Evolutionary conservation across 306 rosid genomes (phyloP).

Genomic region (peach (Prunus persica)): DNA sequence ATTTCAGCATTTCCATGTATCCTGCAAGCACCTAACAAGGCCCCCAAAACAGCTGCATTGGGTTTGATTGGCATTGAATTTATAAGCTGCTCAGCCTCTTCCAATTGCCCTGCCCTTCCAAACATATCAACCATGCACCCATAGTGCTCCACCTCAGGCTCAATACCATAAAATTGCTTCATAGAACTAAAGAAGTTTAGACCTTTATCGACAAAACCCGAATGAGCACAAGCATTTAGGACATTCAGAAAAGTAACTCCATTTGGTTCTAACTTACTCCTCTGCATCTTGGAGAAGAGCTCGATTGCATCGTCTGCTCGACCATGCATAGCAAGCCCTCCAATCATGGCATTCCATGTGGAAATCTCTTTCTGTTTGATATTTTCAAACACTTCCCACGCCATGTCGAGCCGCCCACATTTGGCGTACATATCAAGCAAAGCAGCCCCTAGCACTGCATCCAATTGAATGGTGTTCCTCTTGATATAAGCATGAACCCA

Average conservation of each 20-base stretch:
- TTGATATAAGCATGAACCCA: slow-evolving; percentile 53
- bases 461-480: slow-evolving; percentile 40
- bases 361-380: slow-evolving; percentile 41
- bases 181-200: slow-evolving; percentile 38
- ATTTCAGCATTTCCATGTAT: slow-evolving; percentile 47
- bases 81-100: slow-evolving; percentile 51
- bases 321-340: slow-evolving; percentile 56
- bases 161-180: slow-evolving; percentile 38
- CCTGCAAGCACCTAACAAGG: slow-evolving; percentile 57
- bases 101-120: slow-evolving; percentile 52
- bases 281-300: slow-evolving; percentile 47
- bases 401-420: slow-evolving; percentile 59
- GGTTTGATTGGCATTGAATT: slow-evolving; percentile 49
- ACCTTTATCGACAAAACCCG: slow-evolving; percentile 47
- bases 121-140: slow-evolving; percentile 56
- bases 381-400: slow-evolving; percentile 59
- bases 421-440: slow-evolving; percentile 62
- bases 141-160: slow-evolving; percentile 54
- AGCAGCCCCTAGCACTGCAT: slow-evolving; percentile 56
- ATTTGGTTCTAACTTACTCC: slow-evolving; percentile 41
- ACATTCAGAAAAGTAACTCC: slow-evolving; percentile 40
- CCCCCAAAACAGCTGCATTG: slow-evolving; percentile 59
- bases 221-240: slow-evolving; percentile 61
- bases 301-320: slow-evolving; percentile 50
- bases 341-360: slow-evolving; percentile 72